A percentile compares a stretch with the other conserved stretches of the same genome.
Conservation (phyloP, 768 basidiomycete species). For the Calocybe cyanea region DNA sequence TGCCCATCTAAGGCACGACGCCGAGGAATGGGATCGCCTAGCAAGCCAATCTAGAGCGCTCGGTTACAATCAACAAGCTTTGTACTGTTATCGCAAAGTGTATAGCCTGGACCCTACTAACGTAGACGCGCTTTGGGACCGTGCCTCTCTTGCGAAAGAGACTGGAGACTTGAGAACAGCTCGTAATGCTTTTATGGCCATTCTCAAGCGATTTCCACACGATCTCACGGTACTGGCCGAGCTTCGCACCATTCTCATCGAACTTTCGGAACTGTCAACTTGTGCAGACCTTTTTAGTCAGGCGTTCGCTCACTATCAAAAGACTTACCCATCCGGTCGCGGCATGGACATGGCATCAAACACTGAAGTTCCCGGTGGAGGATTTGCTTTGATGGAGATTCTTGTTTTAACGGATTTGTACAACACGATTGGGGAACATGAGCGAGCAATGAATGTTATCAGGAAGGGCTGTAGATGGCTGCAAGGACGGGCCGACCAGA, state of each 20-base stretch:
- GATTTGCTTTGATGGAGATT: slow-evolving; percentile 67
- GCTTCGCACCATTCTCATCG: slow-evolving; percentile 71
- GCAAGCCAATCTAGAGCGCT: slow-evolving; percentile 72
- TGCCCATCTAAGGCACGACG: slow-evolving; percentile 80
- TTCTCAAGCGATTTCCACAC: slow-evolving; percentile 75
- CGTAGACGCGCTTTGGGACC: slow-evolving; percentile 85
- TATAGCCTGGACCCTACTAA: slow-evolving; percentile 77
- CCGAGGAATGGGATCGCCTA: slow-evolving; percentile 84
- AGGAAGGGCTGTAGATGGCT: slow-evolving; percentile 84
- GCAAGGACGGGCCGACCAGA: slow-evolving; percentile 72
- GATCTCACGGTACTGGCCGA: slow-evolving; percentile 78
- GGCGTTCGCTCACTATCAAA: slow-evolving; percentile 69
- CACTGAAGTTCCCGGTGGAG: slow-evolving; percentile 36
- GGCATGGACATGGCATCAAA: slow-evolving; percentile 26
- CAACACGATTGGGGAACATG: slow-evolving; percentile 65
- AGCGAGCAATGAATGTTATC: slow-evolving; percentile 64
- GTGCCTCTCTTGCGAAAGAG: slow-evolving; percentile 76
- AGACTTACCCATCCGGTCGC: slow-evolving; percentile 40
- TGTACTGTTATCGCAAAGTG: slow-evolving; percentile 89
- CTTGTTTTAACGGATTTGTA: slow-evolving; percentile 83
- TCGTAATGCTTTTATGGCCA: slow-evolving; percentile 56
- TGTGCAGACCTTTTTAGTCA: slow-evolving; percentile 68
- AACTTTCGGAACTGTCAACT: slow-evolving; percentile 60
- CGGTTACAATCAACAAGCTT: slow-evolving; percentile 77
- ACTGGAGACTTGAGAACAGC: slow-evolving; percentile 69